These are phyloP conservation scores for Phaffia tasmanica DNA, from an alignment of 768 basidiomycete genomes.

Conservation along the genomic window DNA sequence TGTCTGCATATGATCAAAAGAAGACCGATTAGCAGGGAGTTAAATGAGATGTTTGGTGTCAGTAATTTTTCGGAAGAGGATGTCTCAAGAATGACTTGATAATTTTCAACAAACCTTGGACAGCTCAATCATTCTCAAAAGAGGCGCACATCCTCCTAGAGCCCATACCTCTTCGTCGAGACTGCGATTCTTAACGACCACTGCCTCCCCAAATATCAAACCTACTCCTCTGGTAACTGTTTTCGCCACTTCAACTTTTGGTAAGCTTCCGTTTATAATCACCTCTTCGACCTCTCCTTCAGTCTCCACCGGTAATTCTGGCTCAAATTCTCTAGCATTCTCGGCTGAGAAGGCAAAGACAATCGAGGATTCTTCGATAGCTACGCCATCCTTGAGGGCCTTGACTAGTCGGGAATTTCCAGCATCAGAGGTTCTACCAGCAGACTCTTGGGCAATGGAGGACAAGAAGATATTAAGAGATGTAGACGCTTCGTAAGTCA, in stretches of 20 bases:
- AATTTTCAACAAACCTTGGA: slow-evolving; percentile 46
- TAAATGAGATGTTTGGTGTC: too few relatives aligned
- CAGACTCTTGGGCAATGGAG: slow-evolving; percentile 10
- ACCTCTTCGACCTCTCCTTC: slow-evolving; percentile 16
- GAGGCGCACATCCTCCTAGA: slow-evolving; percentile 67
- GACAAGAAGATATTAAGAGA: slow-evolving; percentile 68
- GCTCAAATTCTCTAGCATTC: slow-evolving; percentile 25
- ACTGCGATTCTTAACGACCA: slow-evolving; percentile 49
- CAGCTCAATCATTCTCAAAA: slow-evolving; percentile 61
- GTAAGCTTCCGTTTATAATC: slow-evolving; percentile 15
- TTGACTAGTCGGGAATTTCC: slow-evolving; percentile 41
- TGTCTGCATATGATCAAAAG: slow-evolving; percentile 43
- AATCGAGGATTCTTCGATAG: slow-evolving; percentile 28
- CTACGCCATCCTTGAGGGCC: slow-evolving; percentile 43
- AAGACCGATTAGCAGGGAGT: background rate
- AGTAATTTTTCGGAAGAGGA: too few relatives aligned
- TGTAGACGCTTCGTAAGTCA: slow-evolving; percentile 75
- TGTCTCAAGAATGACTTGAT: too few relatives aligned
- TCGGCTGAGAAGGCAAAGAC: slow-evolving; percentile 28
- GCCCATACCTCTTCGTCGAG: slow-evolving; percentile 69
- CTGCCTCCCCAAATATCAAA: slow-evolving; percentile 45
- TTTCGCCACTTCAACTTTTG: slow-evolving; percentile 12
- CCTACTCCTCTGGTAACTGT: slow-evolving; percentile 7
- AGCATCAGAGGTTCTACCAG: slow-evolving; percentile 33
- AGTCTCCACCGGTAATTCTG: background rate